phyloP scores from a whole-genome alignment of 495 filamentous ascomycete genomes.

The Xylaria intraflava region DNA sequence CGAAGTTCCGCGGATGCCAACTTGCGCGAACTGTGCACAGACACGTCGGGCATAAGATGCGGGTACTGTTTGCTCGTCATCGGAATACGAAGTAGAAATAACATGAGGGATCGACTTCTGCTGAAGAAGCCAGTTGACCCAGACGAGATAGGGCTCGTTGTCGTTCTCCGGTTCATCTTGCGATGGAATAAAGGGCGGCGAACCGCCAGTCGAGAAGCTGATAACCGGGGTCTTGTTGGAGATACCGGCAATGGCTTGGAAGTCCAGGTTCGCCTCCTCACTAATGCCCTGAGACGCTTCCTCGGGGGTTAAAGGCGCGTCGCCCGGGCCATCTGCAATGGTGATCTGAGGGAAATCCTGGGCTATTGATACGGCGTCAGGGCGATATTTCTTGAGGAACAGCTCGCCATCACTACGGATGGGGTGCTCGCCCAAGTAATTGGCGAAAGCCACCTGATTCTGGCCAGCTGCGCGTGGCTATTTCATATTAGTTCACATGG shows the following conservation, averaged over 20 bases:
- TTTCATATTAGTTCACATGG: neutral
- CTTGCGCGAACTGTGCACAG: conserved; percentile 58
- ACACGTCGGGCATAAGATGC: conserved; percentile 57
- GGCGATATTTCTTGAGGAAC: conserved; percentile 44
- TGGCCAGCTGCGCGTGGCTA: conserved; percentile 31
- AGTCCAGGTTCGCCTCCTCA: conserved; percentile 66
- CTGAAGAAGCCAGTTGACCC: conserved; percentile 50
- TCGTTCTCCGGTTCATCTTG: conserved; percentile 38
- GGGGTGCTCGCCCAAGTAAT: conserved; percentile 44
- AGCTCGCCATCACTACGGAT: conserved; percentile 44
- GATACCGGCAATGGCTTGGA: conserved; percentile 49
- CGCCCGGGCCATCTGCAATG: conserved; percentile 34
- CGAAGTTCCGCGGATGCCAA: conserved; percentile 71
- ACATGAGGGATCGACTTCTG: conserved; percentile 58
- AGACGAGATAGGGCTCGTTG: conserved; percentile 77
- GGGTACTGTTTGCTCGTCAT: conserved; percentile 73
- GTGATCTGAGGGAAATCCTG: conserved; percentile 36
- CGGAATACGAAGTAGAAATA: conserved; percentile 74
- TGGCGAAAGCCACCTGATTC: conserved; percentile 43
- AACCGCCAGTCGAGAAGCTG: conserved; percentile 39
- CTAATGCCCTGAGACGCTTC: conserved; percentile 31
- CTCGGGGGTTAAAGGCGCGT: conserved; percentile 17
- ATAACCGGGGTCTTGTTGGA: conserved; percentile 30
- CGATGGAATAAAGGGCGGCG: conserved; percentile 28
- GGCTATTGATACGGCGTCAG: conserved; percentile 38